phyloP scores from a whole-genome alignment of 768 basidiomycete genomes.

The Mycena filopes region DNA sequence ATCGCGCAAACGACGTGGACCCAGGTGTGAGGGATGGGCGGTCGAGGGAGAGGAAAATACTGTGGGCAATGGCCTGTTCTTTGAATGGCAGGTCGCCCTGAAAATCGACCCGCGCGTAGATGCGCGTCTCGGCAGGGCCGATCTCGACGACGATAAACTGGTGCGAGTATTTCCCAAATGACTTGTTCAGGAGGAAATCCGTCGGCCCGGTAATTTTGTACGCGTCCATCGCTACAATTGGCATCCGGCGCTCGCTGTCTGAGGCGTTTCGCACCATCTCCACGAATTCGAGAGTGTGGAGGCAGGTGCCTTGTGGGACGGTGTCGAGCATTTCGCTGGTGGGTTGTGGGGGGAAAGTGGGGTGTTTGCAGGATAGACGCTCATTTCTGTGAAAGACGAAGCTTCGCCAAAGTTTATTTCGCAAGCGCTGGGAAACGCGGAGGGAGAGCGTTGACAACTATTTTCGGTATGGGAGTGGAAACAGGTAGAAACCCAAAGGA shows the following conservation, averaged over 20 bases:
- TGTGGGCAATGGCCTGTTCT: conserved; percentile 3
- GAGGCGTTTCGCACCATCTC: background rate
- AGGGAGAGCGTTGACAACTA: no score
- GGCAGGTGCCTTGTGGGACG: background rate
- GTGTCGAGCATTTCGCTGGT: conserved; percentile 1
- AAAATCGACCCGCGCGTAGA: conserved; percentile 18
- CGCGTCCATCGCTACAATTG: conserved; percentile 10
- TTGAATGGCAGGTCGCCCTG: background rate
- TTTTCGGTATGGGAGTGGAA: no score
- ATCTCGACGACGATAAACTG: conserved; percentile 14
- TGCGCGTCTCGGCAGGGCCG: background rate
- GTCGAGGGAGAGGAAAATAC: background rate
- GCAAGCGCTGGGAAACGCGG: no score
- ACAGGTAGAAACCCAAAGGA: no score
- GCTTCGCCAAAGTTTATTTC: no score
- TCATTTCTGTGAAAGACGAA: no score
- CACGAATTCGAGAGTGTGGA: background rate
- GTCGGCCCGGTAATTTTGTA: conserved; percentile 6
- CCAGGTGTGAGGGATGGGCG: conserved; percentile 6
- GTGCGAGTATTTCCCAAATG: conserved; percentile 12
- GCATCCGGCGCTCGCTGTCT: background rate
- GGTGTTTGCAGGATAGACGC: no score
- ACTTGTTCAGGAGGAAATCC: conserved; percentile 3
- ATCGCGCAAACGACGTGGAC: conserved; percentile 5
- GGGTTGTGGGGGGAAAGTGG: no score